A percentile compares a stretch with the other conserved stretches of the same genome.
Conservation (phyloP, 345 rosid genomes). For the Acer negundo region DNA sequence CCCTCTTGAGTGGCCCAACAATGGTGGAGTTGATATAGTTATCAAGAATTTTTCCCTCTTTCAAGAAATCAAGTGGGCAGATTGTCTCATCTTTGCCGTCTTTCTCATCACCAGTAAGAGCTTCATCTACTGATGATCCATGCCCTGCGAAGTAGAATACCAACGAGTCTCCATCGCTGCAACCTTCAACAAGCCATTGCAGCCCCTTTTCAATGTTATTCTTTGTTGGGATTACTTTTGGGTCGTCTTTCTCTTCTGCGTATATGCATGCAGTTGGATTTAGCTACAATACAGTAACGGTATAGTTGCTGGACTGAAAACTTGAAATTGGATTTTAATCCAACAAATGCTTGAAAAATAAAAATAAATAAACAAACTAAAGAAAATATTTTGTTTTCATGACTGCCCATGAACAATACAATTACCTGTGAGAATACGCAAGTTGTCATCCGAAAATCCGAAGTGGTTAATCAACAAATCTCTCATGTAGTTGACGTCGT, state of each 20-base stretch:
- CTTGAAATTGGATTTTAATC: no score
- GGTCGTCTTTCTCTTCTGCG: conserved; percentile 32
- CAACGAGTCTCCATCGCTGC: conserved; percentile 37
- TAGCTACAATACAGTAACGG: no score
- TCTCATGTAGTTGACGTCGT: conserved; percentile 52
- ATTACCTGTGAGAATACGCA: no score
- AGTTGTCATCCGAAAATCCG: conserved; percentile 23
- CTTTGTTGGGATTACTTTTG: conserved; percentile 34
- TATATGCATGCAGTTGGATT: no score
- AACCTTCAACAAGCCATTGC: conserved; percentile 43
- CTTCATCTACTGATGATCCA: conserved; percentile 32
- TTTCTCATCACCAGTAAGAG: conserved; percentile 30
- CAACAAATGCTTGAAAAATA: no score
- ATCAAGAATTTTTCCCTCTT: conserved; percentile 39
- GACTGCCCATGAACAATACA: no score
- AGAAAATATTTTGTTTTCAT: no score
- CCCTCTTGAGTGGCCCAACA: conserved; percentile 39
- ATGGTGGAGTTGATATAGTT: conserved; percentile 40
- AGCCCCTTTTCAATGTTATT: conserved; percentile 34
- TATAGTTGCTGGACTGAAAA: no score
- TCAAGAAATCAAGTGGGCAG: conserved; percentile 43
- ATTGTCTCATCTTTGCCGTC: conserved; percentile 50
- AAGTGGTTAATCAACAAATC: conserved; percentile 31
- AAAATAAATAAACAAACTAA: no score
- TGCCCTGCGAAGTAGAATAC: conserved; percentile 56